Percentiles rank a stretch among this genome's conserved stretches.
Conservation (phyloP, 169 alveolate genomes). For the Amoebophrya sp. region DNA sequence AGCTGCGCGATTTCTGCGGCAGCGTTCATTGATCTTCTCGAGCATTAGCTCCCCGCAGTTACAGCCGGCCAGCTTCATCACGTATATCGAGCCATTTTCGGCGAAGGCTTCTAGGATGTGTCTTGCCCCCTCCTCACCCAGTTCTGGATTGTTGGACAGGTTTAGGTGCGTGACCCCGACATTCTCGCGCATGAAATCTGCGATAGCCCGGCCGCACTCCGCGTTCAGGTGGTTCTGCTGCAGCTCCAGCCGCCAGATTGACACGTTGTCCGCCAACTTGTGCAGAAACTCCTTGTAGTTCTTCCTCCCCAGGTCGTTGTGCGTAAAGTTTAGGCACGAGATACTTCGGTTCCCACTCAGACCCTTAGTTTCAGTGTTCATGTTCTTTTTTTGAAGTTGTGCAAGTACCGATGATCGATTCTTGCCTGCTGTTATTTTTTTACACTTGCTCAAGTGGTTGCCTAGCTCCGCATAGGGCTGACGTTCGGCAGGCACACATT, state of each 20-base stretch:
- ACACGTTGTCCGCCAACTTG: not conserved
- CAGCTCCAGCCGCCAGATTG: not conserved
- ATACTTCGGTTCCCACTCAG: not conserved
- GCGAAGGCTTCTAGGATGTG: not conserved
- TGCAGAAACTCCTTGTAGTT: not conserved
- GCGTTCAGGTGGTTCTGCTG: not conserved
- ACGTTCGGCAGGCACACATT: too few species aligned
- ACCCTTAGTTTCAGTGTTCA: too few species aligned
- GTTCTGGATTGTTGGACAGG: not conserved
- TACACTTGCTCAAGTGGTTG: too few species aligned
- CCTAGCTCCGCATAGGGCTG: too few species aligned
- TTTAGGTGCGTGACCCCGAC: not conserved
- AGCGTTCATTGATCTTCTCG: not conserved
- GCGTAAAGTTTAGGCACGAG: not conserved
- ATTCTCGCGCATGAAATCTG: not conserved
- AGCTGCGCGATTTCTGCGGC: not conserved
- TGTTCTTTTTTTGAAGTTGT: too few species aligned
- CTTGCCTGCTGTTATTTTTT: too few species aligned
- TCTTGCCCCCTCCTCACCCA: not conserved
- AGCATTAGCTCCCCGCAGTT: not conserved
- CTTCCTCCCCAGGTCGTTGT: slow-evolving; percentile 3
- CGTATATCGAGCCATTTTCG: not conserved
- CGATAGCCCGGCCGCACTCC: not conserved
- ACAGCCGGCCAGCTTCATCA: not conserved
- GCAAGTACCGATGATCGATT: too few species aligned